These are phyloP conservation scores for Medicago ruthenica DNA, from an alignment of 306 rosid species.

Conservation along the genomic window DNA sequence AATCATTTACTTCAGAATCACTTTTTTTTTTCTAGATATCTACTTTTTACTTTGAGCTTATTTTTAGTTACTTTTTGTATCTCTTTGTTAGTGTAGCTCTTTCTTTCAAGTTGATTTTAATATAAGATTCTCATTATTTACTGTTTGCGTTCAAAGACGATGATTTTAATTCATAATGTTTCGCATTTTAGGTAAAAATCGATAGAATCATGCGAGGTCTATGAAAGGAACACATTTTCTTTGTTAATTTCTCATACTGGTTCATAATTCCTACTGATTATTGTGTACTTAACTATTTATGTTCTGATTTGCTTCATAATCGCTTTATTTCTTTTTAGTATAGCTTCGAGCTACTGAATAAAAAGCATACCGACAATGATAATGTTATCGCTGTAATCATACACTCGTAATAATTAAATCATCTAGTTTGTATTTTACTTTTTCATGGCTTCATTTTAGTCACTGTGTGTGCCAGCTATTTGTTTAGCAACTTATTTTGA, in stretches of 20 bases:
- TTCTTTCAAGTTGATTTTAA: neutral
- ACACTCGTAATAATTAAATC: neutral
- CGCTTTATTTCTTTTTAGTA: neutral
- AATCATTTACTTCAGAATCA: too few relatives aligned
- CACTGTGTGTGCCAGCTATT: neutral
- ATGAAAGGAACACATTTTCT: neutral
- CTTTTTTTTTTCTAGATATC: too few relatives aligned
- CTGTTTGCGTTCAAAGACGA: conserved; percentile 13
- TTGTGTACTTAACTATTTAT: neutral
- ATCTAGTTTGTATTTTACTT: neutral
- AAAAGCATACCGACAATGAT: too few relatives aligned
- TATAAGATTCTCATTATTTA: conserved; percentile 19
- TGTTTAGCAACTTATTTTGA: neutral
- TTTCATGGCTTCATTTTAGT: neutral
- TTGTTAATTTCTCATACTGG: neutral
- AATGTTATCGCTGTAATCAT: too few relatives aligned
- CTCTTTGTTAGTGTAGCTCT: neutral
- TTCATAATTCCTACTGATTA: neutral
- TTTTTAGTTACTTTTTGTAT: neutral
- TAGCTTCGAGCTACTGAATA: neutral
- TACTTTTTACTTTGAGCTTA: too few relatives aligned
- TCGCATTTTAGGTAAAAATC: neutral
- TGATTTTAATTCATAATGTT: conserved; percentile 10
- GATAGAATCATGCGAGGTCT: conserved; percentile 12
- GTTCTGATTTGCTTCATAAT: neutral